Conservation (phyloP, 257 asterid species). For the Cruciata laevipes region DNA sequence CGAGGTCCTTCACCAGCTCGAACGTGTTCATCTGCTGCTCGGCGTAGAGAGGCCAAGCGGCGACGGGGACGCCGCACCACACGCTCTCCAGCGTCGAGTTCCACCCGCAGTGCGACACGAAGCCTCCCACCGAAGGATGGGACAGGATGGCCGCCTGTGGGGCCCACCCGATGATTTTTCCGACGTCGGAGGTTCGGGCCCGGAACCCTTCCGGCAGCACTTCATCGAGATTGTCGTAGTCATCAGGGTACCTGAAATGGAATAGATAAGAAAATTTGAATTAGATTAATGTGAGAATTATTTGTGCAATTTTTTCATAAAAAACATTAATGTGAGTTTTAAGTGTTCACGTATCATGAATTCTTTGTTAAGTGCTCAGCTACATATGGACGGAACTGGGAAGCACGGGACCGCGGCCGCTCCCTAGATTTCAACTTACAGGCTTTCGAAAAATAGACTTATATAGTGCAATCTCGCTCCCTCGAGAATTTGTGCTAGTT, state of each 20-base stretch:
- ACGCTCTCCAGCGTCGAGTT: slow-evolving; percentile 2
- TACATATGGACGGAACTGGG: too few relatives aligned
- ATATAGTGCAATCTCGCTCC: too few relatives aligned
- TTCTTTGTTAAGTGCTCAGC: too few relatives aligned
- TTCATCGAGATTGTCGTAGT: slow-evolving; percentile 17
- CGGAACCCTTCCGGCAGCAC: slow-evolving; percentile 35
- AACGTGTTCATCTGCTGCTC: slow-evolving; percentile 32
- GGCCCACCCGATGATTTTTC: slow-evolving; percentile 18
- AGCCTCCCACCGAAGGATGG: slow-evolving; percentile 31
- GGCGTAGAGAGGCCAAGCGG: slow-evolving; percentile 24
- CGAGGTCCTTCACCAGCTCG: slow-evolving; percentile 25
- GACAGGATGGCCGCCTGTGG: slow-evolving; percentile 25
- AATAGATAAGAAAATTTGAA: neutral
- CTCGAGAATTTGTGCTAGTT: too few relatives aligned
- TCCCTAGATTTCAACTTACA: too few relatives aligned
- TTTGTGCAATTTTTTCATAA: too few relatives aligned
- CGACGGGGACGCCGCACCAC: slow-evolving; percentile 11
- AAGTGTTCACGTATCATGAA: too few relatives aligned
- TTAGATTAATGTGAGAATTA: too few relatives aligned
- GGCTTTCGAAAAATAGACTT: too few relatives aligned
- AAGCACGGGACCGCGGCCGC: too few relatives aligned
- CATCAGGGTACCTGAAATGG: neutral
- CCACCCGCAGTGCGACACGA: slow-evolving; percentile 34
- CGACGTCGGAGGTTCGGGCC: slow-evolving; percentile 18
- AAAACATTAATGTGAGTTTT: too few relatives aligned